Base-by-base conservation (phyloP, 768 basidiomycete species). In the Pisolithus albus region DNA sequence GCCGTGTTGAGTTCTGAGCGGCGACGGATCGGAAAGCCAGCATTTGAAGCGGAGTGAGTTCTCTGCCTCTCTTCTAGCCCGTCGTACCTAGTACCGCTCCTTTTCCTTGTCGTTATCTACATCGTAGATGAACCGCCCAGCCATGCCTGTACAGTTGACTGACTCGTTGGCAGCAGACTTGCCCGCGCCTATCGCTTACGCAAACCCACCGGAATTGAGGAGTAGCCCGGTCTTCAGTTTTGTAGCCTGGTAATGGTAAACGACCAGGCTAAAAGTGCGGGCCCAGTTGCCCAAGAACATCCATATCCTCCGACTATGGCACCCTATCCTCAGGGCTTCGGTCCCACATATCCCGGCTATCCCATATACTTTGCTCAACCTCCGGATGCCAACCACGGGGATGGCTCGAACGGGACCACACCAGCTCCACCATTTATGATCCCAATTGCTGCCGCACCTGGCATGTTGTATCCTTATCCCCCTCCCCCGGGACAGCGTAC, bases 401-500 rank as follows among this genome's bases (percentile, higher is more conserved):
- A 75, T 53, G 67, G 69, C 9, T 55, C 66, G 42, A 67, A 61
- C 46, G 59, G 64, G 28, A 53, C n/a, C 1, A 57, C 64, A 9
- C 57, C 64, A 15, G 64, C 54, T 38, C 56, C 65, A 10, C 72
- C 63, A 16, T 73, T 70, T 46, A 63, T 71, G 59, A 69, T 74
- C 55, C 68, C 70, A 3, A 65, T 69, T 40, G 64, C 71, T 10
- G 70, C 68, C 0, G 60, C 71, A 5, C 73, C 71, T 11, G 74
- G 73, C 34, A 70, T 75, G 70, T 65, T 75, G 52, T 74, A 72
- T 47, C 72, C 69, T 16, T 75, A 73, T 50, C 68, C 71, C 43
- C 70, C 70, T 13, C 70, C 71, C 15, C 61, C 66, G 9, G 69
- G 67, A 4, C 72, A 70, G 63, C 66, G 73, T 72, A 23, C 16